Evolutionary conservation across 2,329 filamentous ascomycete species (phyloP).

Genomic region (Dothideomycetes sp.): DNA sequence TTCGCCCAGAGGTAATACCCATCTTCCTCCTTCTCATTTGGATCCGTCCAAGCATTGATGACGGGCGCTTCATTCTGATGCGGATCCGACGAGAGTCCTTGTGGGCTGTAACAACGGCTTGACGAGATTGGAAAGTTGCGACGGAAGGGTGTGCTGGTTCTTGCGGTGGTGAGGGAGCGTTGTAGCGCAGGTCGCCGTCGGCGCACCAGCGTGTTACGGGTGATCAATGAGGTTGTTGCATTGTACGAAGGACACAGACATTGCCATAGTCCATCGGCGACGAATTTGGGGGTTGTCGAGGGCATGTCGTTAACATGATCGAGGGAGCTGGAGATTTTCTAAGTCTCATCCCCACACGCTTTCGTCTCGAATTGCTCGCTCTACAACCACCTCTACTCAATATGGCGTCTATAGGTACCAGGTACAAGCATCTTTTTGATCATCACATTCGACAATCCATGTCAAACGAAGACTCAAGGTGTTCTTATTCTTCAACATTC

Average conservation of each 20-base stretch:
- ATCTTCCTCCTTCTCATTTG: no score
- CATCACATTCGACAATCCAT: no score
- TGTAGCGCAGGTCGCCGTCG: slow-evolving; percentile 14
- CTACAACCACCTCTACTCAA: no score
- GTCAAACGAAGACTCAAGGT: no score
- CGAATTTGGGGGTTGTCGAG: slow-evolving; percentile 28
- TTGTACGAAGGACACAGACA: slow-evolving; percentile 50
- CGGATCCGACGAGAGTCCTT: neutral
- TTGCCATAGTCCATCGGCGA: slow-evolving; percentile 53
- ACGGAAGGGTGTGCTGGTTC: neutral
- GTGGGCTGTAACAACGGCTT: neutral
- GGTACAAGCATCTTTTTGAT: no score
- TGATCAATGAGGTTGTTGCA: neutral
- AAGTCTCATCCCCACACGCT: neutral
- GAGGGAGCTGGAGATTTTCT: slow-evolving; percentile 3
- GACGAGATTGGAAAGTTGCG: slow-evolving; percentile 17
- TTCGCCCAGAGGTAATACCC: no score
- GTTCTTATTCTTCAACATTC: no score
- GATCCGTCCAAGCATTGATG: neutral
- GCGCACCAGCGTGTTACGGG: slow-evolving; percentile 11
- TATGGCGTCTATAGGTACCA: no score
- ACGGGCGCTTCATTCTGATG: neutral
- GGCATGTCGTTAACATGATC: slow-evolving; percentile 13
- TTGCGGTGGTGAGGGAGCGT: slow-evolving; percentile 1
- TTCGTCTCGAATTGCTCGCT: neutral